These are phyloP conservation scores for Thielaviopsis cerberus DNA, from an alignment of 2,329 filamentous ascomycete species.

Conservation along the genomic window DNA sequence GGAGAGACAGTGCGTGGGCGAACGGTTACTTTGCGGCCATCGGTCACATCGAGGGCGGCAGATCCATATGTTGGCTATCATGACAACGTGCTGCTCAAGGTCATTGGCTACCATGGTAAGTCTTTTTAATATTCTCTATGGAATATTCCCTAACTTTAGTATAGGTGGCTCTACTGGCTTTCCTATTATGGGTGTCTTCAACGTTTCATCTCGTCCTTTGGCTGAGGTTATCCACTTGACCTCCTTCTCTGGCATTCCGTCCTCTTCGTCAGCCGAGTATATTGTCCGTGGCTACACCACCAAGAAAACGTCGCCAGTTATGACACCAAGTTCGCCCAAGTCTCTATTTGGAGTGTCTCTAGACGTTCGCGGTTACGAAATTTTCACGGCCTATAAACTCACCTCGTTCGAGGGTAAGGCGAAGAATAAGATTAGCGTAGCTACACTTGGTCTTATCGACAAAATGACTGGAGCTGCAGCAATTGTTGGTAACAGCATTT, in stretches of 20 bases:
- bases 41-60: slow-evolving; percentile 51
- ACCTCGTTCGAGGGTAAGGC: slow-evolving; percentile 32
- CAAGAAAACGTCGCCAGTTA: slow-evolving; percentile 39
- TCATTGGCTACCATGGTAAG: slow-evolving; percentile 58
- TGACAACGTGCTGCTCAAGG: slow-evolving; percentile 53
- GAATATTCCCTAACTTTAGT: slow-evolving; percentile 4
- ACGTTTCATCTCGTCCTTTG: slow-evolving; percentile 44
- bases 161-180: slow-evolving; percentile 44
- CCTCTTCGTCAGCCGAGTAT: slow-evolving; percentile 32
- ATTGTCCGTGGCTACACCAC: slow-evolving; percentile 54
- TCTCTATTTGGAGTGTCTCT: slow-evolving; percentile 45
- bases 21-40: slow-evolving; percentile 67
- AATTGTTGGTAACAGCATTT: slow-evolving; percentile 41
- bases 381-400: slow-evolving; percentile 57
- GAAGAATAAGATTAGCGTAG: slow-evolving; percentile 29
- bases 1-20: slow-evolving; percentile 51
- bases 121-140: background rate
- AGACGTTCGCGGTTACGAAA: slow-evolving; percentile 53
- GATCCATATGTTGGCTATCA: slow-evolving; percentile 60
- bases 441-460: slow-evolving; percentile 58
- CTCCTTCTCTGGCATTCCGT: slow-evolving; percentile 51
- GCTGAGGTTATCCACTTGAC: slow-evolving; percentile 52
- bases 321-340: slow-evolving; percentile 24
- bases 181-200: slow-evolving; percentile 70
- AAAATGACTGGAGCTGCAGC: slow-evolving; percentile 86